Conservation (phyloP, 805 yeast species). For the Ascoidea tarda region DNA sequence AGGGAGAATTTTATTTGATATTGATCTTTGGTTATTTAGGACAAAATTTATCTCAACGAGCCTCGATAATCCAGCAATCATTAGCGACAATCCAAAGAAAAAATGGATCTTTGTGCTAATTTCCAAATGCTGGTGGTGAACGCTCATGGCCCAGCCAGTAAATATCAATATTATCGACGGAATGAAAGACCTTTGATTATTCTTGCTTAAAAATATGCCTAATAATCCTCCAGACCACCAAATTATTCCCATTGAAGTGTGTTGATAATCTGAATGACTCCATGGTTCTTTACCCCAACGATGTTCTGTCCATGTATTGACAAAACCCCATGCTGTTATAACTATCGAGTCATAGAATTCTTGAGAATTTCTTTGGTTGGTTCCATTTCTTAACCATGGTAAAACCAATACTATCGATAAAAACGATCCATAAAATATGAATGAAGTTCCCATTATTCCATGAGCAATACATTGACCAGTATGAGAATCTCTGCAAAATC, state of each 20-base stretch:
- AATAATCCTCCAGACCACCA: slow-evolving; percentile 94
- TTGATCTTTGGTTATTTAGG: slow-evolving; percentile 42
- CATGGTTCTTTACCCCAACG: slow-evolving; percentile 84
- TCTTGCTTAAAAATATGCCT: slow-evolving; percentile 65
- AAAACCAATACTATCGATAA: slow-evolving; percentile 50
- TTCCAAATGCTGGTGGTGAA: slow-evolving; percentile 63
- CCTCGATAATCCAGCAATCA: slow-evolving; percentile 64
- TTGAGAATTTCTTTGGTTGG: slow-evolving; percentile 41
- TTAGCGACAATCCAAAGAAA: slow-evolving; percentile 70
- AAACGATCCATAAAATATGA: slow-evolving; percentile 66
- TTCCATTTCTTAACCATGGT: slow-evolving; percentile 55
- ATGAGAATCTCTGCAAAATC: slow-evolving; percentile 72
- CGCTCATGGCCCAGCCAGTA: slow-evolving; percentile 93
- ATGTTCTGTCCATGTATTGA: slow-evolving; percentile 93
- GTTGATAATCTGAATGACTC: slow-evolving; percentile 91
- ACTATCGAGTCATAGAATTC: slow-evolving; percentile 74
- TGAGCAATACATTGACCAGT: slow-evolving; percentile 96
- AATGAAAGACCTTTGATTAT: slow-evolving; percentile 53
- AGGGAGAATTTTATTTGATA: slow-evolving; percentile 34
- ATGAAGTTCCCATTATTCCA: slow-evolving; percentile 92
- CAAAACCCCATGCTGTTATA: slow-evolving; percentile 83
- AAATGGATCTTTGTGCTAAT: slow-evolving; percentile 82
- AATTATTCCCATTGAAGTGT: slow-evolving; percentile 89
- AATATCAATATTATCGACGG: slow-evolving; percentile 75
- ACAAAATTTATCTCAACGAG: slow-evolving; percentile 70